Base-by-base conservation (phyloP, 2,329 filamentous ascomycete genomes). In the Fusarium globosum region DNA sequence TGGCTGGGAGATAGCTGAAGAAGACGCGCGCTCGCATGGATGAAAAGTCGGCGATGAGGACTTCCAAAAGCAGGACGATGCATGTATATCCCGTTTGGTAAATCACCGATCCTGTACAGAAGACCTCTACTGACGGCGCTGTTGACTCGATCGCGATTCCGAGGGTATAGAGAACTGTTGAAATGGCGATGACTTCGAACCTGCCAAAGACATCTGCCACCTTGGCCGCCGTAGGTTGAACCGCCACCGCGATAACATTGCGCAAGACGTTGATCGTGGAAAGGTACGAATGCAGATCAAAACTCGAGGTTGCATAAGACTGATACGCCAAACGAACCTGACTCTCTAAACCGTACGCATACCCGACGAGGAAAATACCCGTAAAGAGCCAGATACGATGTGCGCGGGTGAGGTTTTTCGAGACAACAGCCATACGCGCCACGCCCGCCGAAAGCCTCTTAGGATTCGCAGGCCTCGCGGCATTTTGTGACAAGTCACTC, bases 191-290 rank as follows among this genome's bases (percentile, higher is more conserved):
- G 39, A 91, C 81, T 77, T 92, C 89, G 26, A 89, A 84, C 65
- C 90, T 85, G 26, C 90, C 90, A 73, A 92, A 90, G 15, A 91
- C 87, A 73, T 90, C 90, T 23, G 90, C 88, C 63, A 92, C 85
- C 73, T 91, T 91, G 15, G 89, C 90, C 0, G 88, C 87, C 0
- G 89, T 87, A 36, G 84, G 90, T 81, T 89, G 81, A 7, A 87
- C 86, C 6, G 88, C 89, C 41, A 88, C 89, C 12, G 88, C 89
- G 69, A 91, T 86, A 35, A 92, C 88, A 56, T 85, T 85, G 16
- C 88, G 85, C 18, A 91, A 77, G 16, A 90, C 87, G 76, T 87
- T 88, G 70, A 91, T 85, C 3, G 89, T 91, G 0, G 89, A 85
- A 7, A 90, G 81, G 53, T 89, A 83, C 38, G 88, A 89, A 76